phyloP scores from a whole-genome alignment of 2,329 filamentous ascomycete genomes.

The Colletotrichum agaves region DNA sequence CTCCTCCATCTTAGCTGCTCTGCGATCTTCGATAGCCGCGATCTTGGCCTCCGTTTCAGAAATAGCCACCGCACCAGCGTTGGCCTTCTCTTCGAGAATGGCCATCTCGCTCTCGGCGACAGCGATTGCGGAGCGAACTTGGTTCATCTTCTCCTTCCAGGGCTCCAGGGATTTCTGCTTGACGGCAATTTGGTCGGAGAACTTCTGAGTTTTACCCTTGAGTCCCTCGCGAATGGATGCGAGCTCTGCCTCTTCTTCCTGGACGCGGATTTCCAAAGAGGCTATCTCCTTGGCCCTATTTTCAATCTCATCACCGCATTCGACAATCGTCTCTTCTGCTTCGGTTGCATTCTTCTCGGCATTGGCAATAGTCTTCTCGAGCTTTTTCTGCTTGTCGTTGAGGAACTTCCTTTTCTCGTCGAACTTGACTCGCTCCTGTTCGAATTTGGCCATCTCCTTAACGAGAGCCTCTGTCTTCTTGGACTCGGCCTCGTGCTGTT shows the following conservation, averaged over 20 bases:
- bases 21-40: constrained; percentile 75
- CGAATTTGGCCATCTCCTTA: constrained; percentile 91
- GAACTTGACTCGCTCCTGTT: constrained; percentile 96
- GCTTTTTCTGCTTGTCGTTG: constrained; percentile 89
- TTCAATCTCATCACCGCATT: constrained; percentile 82
- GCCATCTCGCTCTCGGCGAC: constrained; percentile 95
- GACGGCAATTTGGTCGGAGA: constrained; percentile 89
- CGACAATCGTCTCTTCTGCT: constrained; percentile 80
- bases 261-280: constrained; percentile 79
- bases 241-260: constrained; percentile 83
- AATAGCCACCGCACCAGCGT: constrained; percentile 84
- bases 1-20: constrained; percentile 76
- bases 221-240: constrained; percentile 84
- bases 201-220: constrained; percentile 94
- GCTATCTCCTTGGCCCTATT: constrained; percentile 79
- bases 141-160: constrained; percentile 96
- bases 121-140: constrained; percentile 93
- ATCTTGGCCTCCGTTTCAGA: constrained; percentile 88
- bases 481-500: constrained; percentile 84
- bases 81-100: constrained; percentile 90
- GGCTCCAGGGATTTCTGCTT: constrained; percentile 97
- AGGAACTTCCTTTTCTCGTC: constrained; percentile 98
- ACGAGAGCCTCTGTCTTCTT: constrained; percentile 81
- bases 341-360: constrained; percentile 80
- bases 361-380: constrained; percentile 85